Evolutionary conservation across 2,329 filamentous ascomycete species (phyloP).

Genomic region (Botryotinia globosa): DNA sequence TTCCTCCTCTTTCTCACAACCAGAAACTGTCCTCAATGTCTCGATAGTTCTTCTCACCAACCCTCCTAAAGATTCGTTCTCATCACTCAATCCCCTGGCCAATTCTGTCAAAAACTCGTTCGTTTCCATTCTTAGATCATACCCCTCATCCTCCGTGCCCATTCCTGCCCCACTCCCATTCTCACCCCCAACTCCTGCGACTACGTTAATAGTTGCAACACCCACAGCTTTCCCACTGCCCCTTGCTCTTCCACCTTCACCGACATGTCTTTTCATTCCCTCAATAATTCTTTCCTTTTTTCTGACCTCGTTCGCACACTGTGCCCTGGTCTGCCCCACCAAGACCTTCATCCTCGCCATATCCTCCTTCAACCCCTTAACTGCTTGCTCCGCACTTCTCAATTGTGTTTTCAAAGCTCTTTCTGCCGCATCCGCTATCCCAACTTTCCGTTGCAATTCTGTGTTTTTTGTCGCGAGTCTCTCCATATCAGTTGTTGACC

Average conservation of each 20-base stretch:
- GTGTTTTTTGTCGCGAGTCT: constrained; percentile 53
- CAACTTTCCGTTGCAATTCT: constrained; percentile 55
- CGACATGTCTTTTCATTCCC: constrained; percentile 80
- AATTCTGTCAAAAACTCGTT: constrained; percentile 86
- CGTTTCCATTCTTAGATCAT: constrained; percentile 80
- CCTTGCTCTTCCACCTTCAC: constrained; percentile 63
- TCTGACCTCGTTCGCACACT: constrained; percentile 86
- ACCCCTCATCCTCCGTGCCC: constrained; percentile 48
- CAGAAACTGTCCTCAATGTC: constrained; percentile 68
- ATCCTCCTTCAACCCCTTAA: constrained; percentile 80
- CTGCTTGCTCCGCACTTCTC: constrained; percentile 68
- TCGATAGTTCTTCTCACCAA: constrained; percentile 70
- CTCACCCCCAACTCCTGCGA: constrained; percentile 51
- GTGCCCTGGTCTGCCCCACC: constrained; percentile 77
- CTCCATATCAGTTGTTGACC: constrained; percentile 67
- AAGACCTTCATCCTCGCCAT: constrained; percentile 73
- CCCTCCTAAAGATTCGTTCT: constrained; percentile 79
- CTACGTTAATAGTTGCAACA: constrained; percentile 56
- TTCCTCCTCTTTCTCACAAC: constrained; percentile 46
- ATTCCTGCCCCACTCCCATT: constrained; percentile 23
- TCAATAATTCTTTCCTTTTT: constrained; percentile 89
- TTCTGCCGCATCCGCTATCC: constrained; percentile 66
- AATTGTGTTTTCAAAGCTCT: constrained; percentile 66
- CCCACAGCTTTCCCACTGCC: constrained; percentile 54
- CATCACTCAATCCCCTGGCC: constrained; percentile 79